Conservation (phyloP, 208 protist genomes). For the Vickermania ingenoplastis region DNA sequence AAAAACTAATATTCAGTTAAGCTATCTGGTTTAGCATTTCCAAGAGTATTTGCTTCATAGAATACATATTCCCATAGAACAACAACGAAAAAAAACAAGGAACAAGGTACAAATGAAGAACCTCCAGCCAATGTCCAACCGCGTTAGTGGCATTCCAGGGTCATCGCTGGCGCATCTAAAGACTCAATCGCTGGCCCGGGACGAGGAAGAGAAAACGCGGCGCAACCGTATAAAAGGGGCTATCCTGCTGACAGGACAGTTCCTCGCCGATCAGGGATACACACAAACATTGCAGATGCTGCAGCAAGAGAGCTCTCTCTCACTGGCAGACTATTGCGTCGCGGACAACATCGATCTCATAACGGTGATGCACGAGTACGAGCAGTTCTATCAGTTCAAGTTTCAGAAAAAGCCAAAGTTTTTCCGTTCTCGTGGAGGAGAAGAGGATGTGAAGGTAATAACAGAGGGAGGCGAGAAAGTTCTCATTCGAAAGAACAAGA, state of each 20-base stretch:
- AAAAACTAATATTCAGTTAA: too few relatives aligned
- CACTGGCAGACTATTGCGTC: constrained; percentile 47
- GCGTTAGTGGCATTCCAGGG: constrained; percentile 35
- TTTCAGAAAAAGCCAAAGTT: constrained; percentile 75
- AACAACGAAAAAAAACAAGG: too few relatives aligned
- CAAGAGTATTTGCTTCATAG: too few relatives aligned
- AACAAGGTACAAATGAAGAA: constrained; percentile 15
- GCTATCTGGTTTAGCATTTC: too few relatives aligned
- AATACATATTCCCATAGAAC: too few relatives aligned
- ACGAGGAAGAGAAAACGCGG: constrained; percentile 69
- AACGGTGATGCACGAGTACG: constrained; percentile 68
- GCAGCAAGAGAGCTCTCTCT: constrained; percentile 73
- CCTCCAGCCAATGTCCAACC: constrained; percentile 70
- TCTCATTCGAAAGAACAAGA: constrained; percentile 16
- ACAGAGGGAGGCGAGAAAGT: constrained; percentile 32
- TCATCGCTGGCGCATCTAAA: constrained; percentile 73
- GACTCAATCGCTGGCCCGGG: constrained; percentile 63
- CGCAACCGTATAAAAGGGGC: constrained; percentile 64
- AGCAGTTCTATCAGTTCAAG: constrained; percentile 85
- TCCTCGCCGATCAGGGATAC: constrained; percentile 84
- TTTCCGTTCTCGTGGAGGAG: constrained; percentile 31
- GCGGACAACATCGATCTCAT: constrained; percentile 89
- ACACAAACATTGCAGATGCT: constrained; percentile 49
- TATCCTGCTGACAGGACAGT: constrained; percentile 74
- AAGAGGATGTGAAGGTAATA: constrained; percentile 11